phyloP scores from a whole-genome alignment of 495 filamentous ascomycete genomes.

The Penicillium coffeae region DNA sequence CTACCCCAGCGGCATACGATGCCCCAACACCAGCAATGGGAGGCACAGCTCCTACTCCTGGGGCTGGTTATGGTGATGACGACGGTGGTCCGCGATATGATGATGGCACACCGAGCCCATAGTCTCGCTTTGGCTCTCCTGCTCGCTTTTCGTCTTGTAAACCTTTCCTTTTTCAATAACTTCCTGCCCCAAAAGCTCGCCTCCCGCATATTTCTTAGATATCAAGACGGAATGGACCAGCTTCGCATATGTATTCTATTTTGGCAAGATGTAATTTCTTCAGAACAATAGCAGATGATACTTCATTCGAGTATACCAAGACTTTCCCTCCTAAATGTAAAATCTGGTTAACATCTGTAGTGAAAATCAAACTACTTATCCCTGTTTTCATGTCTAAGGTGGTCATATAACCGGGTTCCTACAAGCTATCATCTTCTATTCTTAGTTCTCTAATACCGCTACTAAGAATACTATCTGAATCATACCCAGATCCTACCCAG shows the following conservation, averaged over 20 bases:
- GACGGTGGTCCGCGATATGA: slow-evolving; percentile 57
- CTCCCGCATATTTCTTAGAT: slow-evolving; percentile 11
- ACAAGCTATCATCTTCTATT: too few relatives aligned
- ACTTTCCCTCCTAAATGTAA: too few relatives aligned
- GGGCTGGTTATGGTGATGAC: slow-evolving; percentile 58
- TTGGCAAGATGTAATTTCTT: slow-evolving; percentile 19
- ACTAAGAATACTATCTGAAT: too few relatives aligned
- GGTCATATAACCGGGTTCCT: too few relatives aligned
- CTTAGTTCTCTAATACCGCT: too few relatives aligned
- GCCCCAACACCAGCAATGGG: slow-evolving; percentile 79
- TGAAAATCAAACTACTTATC: too few relatives aligned
- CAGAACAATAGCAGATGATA: slow-evolving; percentile 17
- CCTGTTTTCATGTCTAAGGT: too few relatives aligned
- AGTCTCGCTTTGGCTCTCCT: not conserved
- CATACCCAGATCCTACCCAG: too few relatives aligned
- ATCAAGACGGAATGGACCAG: slow-evolving; percentile 13
- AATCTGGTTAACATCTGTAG: too few relatives aligned
- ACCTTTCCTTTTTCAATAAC: not conserved
- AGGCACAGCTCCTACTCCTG: slow-evolving; percentile 67
- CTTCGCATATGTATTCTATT: slow-evolving; percentile 27
- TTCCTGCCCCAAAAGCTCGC: not conserved
- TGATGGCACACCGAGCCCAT: slow-evolving; percentile 39
- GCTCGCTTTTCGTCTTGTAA: slow-evolving; percentile 3
- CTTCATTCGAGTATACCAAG: slow-evolving; percentile 3
- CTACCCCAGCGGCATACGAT: slow-evolving; percentile 59